Percentiles rank a stretch among this genome's conserved stretches.
These are phyloP conservation scores for Candida odintsovae DNA, from an alignment of 805 yeast species.

Conservation along the genomic window DNA sequence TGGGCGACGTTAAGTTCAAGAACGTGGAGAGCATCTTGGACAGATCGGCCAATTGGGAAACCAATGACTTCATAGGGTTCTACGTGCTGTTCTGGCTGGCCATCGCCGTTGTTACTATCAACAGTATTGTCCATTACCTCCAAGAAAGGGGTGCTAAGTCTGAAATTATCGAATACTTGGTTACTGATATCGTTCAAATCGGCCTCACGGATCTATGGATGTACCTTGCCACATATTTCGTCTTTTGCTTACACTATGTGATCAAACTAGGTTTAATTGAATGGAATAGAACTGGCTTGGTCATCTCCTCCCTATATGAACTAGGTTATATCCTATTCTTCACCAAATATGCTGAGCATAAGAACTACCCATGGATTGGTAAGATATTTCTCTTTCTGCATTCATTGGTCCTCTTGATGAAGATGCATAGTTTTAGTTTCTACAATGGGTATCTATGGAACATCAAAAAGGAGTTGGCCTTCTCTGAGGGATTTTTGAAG, in stretches of 20 bases:
- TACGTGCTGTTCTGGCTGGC: conserved; percentile 77
- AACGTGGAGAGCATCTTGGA: conserved; percentile 20
- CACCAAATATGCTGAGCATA: conserved; percentile 47
- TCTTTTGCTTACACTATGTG: conserved; percentile 51
- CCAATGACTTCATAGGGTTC: conserved; percentile 60
- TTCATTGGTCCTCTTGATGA: conserved; percentile 84
- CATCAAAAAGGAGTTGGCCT: conserved; percentile 46
- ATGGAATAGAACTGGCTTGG: conserved; percentile 68
- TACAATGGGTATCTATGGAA: conserved; percentile 88
- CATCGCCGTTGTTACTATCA: conserved; percentile 34
- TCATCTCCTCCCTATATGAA: conserved; percentile 54
- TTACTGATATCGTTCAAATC: conserved; percentile 56
- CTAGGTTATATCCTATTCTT: conserved; percentile 45
- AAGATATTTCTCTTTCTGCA: conserved; percentile 81
- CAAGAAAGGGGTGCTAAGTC: conserved; percentile 42
- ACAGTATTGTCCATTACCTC: conserved; percentile 49
- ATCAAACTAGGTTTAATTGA: conserved; percentile 38
- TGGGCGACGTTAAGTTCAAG: conserved; percentile 22
- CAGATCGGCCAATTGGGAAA: conserved; percentile 6
- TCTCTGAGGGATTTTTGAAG: conserved; percentile 39
- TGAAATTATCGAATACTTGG: conserved; percentile 52
- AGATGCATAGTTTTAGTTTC: conserved; percentile 88
- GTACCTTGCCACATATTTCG: conserved; percentile 64
- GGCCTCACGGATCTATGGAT: conserved; percentile 69
- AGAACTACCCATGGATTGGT: conserved; percentile 82